A percentile compares a stretch with the other conserved stretches of the same genome.
phyloP scores from a whole-genome alignment of 345 rosid species.

The Syzygium oleosum region DNA sequence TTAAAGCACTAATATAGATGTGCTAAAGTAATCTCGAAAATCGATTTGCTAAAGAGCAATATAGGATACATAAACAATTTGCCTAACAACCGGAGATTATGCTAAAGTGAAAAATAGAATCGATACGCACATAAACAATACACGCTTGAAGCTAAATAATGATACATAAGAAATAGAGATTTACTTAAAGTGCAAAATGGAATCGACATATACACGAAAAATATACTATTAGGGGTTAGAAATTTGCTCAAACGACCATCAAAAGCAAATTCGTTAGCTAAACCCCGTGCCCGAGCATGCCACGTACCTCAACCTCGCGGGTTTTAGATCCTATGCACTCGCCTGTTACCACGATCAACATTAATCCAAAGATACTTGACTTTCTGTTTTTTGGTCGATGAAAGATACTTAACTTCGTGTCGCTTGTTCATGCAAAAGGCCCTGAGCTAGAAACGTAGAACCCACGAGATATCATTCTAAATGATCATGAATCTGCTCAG shows the following conservation, averaged over 20 bases:
- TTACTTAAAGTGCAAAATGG: neutral
- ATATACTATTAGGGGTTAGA: neutral
- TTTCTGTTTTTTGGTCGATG: no score
- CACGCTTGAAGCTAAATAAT: no score
- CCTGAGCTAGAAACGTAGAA: neutral
- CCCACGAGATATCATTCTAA: neutral
- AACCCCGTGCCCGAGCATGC: neutral
- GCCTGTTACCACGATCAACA: neutral
- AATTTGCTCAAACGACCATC: neutral
- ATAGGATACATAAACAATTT: neutral
- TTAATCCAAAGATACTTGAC: neutral
- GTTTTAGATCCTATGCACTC: neutral
- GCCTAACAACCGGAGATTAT: neutral
- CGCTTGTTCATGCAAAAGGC: neutral
- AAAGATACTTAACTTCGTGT: neutral
- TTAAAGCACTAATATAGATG: accelerated
- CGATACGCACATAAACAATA: neutral
- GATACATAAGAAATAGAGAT: neutral
- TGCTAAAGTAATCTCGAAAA: neutral
- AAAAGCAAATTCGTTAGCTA: neutral
- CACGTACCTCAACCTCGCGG: neutral
- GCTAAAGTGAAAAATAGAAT: neutral
- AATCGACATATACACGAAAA: neutral
- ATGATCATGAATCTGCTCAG: neutral
- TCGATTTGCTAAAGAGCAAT: neutral